A percentile compares a stretch with the other conserved stretches of the same genome.
Conservation (phyloP, 305 asterid species). For the Vinca major region DNA sequence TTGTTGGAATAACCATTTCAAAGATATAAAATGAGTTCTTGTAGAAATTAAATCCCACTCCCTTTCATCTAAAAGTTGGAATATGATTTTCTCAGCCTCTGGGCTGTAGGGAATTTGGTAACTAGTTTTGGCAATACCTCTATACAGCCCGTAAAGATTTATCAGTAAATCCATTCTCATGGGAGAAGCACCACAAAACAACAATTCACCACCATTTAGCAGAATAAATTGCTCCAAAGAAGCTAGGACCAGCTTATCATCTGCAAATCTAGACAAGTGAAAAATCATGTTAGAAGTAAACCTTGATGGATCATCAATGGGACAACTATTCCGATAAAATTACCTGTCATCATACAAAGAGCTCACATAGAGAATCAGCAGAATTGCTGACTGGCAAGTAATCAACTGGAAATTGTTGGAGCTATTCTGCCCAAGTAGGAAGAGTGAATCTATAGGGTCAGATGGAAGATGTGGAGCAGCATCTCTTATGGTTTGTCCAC, state of each 20-base stretch:
- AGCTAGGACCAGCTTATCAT: slow-evolving; percentile 73
- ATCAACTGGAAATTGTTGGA: slow-evolving; percentile 47
- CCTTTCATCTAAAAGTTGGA: slow-evolving; percentile 49
- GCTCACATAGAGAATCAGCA: slow-evolving; percentile 56
- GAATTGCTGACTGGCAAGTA: slow-evolving; percentile 66
- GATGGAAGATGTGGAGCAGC: slow-evolving; percentile 59
- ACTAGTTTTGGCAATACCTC: slow-evolving; percentile 69
- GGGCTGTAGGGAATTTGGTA: slow-evolving; percentile 84
- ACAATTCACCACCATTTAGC: slow-evolving; percentile 47
- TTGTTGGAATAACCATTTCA: slow-evolving; percentile 92
- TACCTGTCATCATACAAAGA: slow-evolving; percentile 83
- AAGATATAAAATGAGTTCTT: slow-evolving; percentile 56
- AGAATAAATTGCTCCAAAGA: slow-evolving; percentile 87
- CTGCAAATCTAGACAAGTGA: slow-evolving; percentile 52
- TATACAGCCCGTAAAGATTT: slow-evolving; percentile 64
- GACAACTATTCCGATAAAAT: slow-evolving; percentile 13
- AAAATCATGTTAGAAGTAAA: slow-evolving; percentile 11
- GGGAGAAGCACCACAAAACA: slow-evolving; percentile 29
- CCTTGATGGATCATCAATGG: not conserved
- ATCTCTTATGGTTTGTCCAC: slow-evolving; percentile 60
- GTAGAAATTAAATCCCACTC: slow-evolving; percentile 68
- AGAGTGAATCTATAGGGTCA: slow-evolving; percentile 83
- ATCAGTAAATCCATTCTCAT: slow-evolving; percentile 42
- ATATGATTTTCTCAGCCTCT: slow-evolving; percentile 76
- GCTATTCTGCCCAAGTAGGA: slow-evolving; percentile 78